Conservation (phyloP, 176 grass and related monocot genomes). For the Neostapfia colusana region DNA sequence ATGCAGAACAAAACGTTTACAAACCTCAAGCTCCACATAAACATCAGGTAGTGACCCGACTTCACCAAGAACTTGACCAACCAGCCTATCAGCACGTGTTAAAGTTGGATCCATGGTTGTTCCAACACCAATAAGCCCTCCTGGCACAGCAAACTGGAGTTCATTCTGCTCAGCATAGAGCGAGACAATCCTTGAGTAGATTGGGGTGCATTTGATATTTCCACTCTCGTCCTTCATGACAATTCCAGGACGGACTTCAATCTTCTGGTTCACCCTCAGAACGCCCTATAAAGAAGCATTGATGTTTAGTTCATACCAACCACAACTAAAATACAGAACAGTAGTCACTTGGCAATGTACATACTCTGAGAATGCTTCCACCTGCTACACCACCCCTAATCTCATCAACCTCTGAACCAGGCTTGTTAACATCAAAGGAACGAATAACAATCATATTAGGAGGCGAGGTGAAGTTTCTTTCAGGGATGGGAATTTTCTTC, state of each 20-base stretch:
- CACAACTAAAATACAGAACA: background rate
- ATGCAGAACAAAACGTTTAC: conserved; percentile 1
- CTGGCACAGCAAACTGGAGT: conserved; percentile 92
- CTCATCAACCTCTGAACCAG: conserved; percentile 91
- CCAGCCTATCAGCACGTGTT: conserved; percentile 85
- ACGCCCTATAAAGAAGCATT: conserved; percentile 66
- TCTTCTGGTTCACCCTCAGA: conserved; percentile 86
- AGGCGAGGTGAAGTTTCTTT: conserved; percentile 77
- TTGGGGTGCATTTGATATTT: conserved; percentile 83
- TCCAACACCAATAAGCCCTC: conserved; percentile 93
- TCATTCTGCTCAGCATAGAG: conserved; percentile 93
- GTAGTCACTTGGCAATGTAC: background rate
- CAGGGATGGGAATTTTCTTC: conserved; percentile 82
- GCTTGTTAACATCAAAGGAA: conserved; percentile 92
- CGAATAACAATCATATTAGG: conserved; percentile 96
- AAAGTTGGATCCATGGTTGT: conserved; percentile 93
- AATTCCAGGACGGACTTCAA: conserved; percentile 78
- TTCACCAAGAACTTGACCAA: conserved; percentile 95
- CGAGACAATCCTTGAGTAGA: conserved; percentile 92
- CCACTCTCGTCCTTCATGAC: conserved; percentile 90
- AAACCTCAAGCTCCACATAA: conserved; percentile 86
- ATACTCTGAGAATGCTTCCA: conserved; percentile 88
- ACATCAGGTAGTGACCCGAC: conserved; percentile 85
- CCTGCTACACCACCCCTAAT: conserved; percentile 89
- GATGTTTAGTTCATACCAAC: background rate